Conservation (phyloP, 2,329 filamentous ascomycete species). For the Fusarium staphyleae region DNA sequence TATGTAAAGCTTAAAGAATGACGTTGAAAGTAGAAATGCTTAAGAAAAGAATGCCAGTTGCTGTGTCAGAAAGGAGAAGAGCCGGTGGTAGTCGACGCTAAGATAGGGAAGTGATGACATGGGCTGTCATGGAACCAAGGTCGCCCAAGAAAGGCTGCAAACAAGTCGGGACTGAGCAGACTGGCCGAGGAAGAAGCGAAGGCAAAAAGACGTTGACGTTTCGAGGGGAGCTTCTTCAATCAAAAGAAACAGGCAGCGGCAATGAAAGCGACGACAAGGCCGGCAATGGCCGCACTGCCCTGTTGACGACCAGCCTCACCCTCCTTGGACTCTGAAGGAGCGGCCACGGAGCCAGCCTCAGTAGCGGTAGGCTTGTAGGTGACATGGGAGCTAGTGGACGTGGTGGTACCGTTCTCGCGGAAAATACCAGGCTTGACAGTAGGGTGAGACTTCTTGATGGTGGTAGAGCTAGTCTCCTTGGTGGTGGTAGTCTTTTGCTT, state of each 20-base stretch:
- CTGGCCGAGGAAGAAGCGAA: constrained; percentile 32
- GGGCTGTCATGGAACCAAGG: constrained; percentile 2
- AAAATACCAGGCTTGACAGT: constrained; percentile 56
- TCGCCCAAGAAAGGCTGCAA: constrained; percentile 5
- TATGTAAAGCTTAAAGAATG: constrained; percentile 38
- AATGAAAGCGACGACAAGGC: constrained; percentile 63
- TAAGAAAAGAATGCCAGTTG: constrained; percentile 40
- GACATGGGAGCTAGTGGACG: constrained; percentile 16
- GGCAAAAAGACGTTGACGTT: not conserved
- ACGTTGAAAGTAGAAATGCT: constrained; percentile 28
- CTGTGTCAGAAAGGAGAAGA: constrained; percentile 8
- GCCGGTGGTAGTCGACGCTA: constrained; percentile 14
- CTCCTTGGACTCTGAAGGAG: constrained; percentile 48
- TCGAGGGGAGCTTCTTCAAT: constrained; percentile 2
- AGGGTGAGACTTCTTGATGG: constrained; percentile 26
- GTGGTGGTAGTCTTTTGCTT: constrained; percentile 14
- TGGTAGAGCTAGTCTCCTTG: constrained; percentile 11
- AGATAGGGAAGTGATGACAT: constrained; percentile 12
- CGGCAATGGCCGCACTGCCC: constrained; percentile 59
- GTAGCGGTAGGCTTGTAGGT: constrained; percentile 33
- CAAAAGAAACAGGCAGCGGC: constrained; percentile 60
- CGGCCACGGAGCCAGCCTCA: constrained; percentile 40
- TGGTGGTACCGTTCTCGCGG: constrained; percentile 57
- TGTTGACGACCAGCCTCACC: constrained; percentile 57
- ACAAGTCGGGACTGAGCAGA: constrained; percentile 14